A percentile compares a stretch with the other conserved stretches of the same genome.
Conservation (phyloP, 2,329 filamentous ascomycete genomes). For the Aspergillus tanneri region DNA sequence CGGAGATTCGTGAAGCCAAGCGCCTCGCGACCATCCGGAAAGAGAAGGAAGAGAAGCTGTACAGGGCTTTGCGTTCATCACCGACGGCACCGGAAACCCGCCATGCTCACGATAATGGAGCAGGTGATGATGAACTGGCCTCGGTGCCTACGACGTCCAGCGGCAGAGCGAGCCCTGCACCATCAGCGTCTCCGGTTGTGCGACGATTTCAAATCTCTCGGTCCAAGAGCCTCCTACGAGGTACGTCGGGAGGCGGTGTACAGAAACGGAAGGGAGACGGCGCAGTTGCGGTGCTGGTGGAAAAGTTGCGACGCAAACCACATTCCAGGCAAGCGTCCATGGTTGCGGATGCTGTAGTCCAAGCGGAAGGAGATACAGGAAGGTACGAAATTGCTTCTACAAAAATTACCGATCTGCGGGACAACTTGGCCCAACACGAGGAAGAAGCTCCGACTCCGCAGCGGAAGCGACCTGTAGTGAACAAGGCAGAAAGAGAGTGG, state of each 20-base stretch:
- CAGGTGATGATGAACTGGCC: background rate
- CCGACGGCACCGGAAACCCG: background rate
- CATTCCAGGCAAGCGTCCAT: slow-evolving; percentile 36
- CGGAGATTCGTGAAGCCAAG: slow-evolving; percentile 39
- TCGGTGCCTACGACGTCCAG: slow-evolving; percentile 14
- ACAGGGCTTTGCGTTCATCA: slow-evolving; percentile 26
- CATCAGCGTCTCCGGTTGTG: slow-evolving; percentile 27
- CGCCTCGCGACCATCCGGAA: slow-evolving; percentile 28
- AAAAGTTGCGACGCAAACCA: slow-evolving; percentile 36
- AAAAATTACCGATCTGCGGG: background rate
- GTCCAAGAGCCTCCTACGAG: slow-evolving; percentile 29
- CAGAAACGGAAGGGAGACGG: slow-evolving; percentile 35
- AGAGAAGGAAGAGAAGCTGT: slow-evolving; percentile 32
- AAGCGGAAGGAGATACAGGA: slow-evolving; percentile 13
- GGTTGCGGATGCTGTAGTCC: slow-evolving; percentile 30
- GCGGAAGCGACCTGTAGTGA: slow-evolving; percentile 42
- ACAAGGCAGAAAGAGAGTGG: slow-evolving; percentile 42
- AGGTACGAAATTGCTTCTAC: slow-evolving; percentile 9
- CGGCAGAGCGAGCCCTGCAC: slow-evolving; percentile 15
- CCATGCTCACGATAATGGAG: background rate
- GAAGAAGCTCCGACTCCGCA: slow-evolving; percentile 22
- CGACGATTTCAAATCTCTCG: slow-evolving; percentile 44
- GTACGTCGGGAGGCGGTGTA: slow-evolving; percentile 31
- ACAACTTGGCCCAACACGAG: slow-evolving; percentile 5
- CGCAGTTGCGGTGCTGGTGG: slow-evolving; percentile 41